phyloP scores from a whole-genome alignment of 257 asterid species.

The Euphrasia confusa region DNA sequence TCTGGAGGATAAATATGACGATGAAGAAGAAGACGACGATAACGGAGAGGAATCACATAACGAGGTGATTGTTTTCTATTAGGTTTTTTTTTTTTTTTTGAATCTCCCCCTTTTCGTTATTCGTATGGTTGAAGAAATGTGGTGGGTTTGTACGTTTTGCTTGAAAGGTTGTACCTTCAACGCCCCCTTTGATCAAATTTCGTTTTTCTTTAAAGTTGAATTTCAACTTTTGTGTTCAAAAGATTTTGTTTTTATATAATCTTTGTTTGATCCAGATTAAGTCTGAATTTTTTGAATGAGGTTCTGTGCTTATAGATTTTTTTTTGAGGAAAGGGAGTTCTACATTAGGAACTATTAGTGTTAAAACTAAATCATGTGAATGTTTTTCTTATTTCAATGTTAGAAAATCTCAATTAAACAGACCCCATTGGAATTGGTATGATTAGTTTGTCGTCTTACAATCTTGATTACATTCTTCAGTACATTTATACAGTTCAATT shows the following conservation, averaged over 20 bases:
- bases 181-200: constrained; percentile 25
- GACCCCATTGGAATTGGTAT: background rate
- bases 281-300: constrained; percentile 1
- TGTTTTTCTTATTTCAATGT: background rate
- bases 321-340: background rate
- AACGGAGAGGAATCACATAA: constrained; percentile 32
- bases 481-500: background rate
- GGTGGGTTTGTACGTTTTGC: constrained; percentile 21
- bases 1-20: constrained; percentile 29
- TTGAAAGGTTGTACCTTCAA: constrained; percentile 18
- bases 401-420: background rate
- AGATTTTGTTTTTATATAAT: background rate
- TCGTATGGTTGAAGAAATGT: background rate
- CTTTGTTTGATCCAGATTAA: background rate
- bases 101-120: background rate
- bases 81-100: background rate
- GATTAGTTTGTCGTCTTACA: background rate
- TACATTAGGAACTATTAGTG: background rate
- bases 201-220: background rate
- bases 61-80: constrained; percentile 37
- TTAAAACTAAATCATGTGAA: background rate
- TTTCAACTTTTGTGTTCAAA: background rate
- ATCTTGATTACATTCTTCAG: background rate
- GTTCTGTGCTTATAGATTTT: background rate
- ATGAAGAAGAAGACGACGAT: constrained; percentile 28